phyloP scores from a whole-genome alignment of 1,284 basidiomycete species.

The Boletellus dicymbophilus region DNA sequence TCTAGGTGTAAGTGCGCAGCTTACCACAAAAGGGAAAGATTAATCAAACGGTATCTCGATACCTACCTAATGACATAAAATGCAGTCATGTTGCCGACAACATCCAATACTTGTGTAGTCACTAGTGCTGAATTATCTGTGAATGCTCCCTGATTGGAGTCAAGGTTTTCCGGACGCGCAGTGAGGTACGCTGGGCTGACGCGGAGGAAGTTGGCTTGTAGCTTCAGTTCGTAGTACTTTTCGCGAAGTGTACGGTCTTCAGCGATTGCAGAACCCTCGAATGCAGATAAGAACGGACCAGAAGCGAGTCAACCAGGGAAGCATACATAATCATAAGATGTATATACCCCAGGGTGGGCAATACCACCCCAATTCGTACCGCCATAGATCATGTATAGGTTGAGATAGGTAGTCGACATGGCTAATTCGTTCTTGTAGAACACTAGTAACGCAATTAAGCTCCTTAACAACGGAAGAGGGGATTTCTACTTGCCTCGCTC shows the following conservation, averaged over 20 bases:
- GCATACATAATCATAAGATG: slow-evolving; percentile 50
- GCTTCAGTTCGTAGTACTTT: slow-evolving; percentile 52
- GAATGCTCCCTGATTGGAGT: slow-evolving; percentile 41
- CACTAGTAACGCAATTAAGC: slow-evolving; percentile 30
- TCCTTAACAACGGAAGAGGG: neutral
- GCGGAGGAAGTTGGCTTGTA: slow-evolving; percentile 48
- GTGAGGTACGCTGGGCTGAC: slow-evolving; percentile 50
- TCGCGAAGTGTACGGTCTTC: slow-evolving; percentile 50
- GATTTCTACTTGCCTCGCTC: slow-evolving; percentile 21
- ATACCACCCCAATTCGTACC: slow-evolving; percentile 55
- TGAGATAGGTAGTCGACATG: slow-evolving; percentile 47
- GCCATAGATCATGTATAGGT: slow-evolving; percentile 52
- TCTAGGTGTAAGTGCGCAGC: slow-evolving; percentile 1
- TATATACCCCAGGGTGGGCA: slow-evolving; percentile 46
- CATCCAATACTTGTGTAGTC: slow-evolving; percentile 48
- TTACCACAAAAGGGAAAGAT: neutral
- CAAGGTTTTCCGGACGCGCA: slow-evolving; percentile 42
- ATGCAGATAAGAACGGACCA: neutral
- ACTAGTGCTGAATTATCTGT: slow-evolving; percentile 45
- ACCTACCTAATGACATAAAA: slow-evolving; percentile 48
- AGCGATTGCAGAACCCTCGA: slow-evolving; percentile 47
- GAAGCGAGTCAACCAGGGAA: neutral
- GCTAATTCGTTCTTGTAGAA: slow-evolving; percentile 53
- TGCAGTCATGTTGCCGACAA: slow-evolving; percentile 44
- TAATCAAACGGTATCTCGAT: slow-evolving; percentile 11